A percentile compares a stretch with the other conserved stretches of the same genome.
These are phyloP conservation scores for Schizosaccharomyces pombe DNA, from an alignment of 805 yeast genomes.

Conservation along the genomic window DNA sequence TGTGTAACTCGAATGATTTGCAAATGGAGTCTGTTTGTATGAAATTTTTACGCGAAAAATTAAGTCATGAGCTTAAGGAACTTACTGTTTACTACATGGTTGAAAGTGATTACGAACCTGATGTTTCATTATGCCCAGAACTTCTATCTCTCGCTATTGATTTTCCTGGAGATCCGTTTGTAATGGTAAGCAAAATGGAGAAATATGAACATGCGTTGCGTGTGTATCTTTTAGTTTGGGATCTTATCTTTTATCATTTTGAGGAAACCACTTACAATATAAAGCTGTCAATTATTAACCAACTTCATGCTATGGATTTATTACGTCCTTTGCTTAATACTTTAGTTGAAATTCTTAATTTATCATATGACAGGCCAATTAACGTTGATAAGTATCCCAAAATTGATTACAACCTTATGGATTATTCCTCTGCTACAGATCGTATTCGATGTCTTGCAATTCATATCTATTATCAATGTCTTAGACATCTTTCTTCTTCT, in stretches of 20 bases:
- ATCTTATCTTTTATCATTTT: constrained; percentile 35
- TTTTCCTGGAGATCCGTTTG: neutral
- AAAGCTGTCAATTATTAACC: constrained; percentile 34
- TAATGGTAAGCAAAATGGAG: neutral
- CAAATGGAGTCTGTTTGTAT: neutral
- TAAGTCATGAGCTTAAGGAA: neutral
- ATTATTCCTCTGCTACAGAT: constrained; percentile 10
- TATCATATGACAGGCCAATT: constrained; percentile 17
- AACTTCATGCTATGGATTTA: constrained; percentile 27
- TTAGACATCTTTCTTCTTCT: constrained; percentile 30
- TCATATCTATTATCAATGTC: constrained; percentile 28
- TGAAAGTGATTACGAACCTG: neutral
- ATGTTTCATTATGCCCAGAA: neutral
- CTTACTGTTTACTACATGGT: neutral
- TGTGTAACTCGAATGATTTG: neutral
- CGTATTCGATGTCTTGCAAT: constrained; percentile 23
- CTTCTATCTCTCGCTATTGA: neutral
- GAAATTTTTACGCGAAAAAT: neutral
- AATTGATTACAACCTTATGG: constrained; percentile 10
- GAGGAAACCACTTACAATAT: constrained; percentile 38
- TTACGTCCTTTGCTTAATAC: constrained; percentile 29
- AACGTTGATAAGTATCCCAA: constrained; percentile 11
- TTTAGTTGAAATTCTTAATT: constrained; percentile 24
- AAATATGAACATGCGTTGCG: constrained; percentile 4
- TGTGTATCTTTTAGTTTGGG: constrained; percentile 47